These are phyloP conservation scores for Boletellus sp. DNA, from an alignment of 768 basidiomycete species.

Conservation along the genomic window DNA sequence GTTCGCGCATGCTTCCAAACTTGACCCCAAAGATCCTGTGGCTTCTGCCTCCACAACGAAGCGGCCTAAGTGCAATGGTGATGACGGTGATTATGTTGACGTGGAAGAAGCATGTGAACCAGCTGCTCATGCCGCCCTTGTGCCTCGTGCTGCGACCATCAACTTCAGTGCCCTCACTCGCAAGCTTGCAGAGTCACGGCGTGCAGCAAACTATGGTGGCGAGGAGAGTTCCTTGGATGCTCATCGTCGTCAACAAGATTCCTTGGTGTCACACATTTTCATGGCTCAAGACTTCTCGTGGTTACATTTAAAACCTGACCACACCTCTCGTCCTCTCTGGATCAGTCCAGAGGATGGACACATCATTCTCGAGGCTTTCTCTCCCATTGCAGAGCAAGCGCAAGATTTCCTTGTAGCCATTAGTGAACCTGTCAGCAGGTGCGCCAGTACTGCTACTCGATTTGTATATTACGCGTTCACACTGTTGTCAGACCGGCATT, in stretches of 20 bases:
- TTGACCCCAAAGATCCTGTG: slow-evolving; percentile 17
- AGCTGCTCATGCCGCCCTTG: slow-evolving; percentile 37
- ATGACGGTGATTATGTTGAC: slow-evolving; percentile 57
- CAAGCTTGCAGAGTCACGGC: slow-evolving; percentile 65
- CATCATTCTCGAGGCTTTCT: slow-evolving; percentile 97
- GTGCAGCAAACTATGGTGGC: slow-evolving; percentile 35
- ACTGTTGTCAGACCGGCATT: slow-evolving; percentile 73
- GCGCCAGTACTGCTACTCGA: slow-evolving; percentile 33
- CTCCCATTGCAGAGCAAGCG: slow-evolving; percentile 95
- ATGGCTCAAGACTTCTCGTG: slow-evolving; percentile 83
- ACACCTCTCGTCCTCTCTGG: slow-evolving; percentile 91
- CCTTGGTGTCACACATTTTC: slow-evolving; percentile 77
- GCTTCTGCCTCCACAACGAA: slow-evolving; percentile 32
- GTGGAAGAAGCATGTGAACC: slow-evolving; percentile 46
- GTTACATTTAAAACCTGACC: slow-evolving; percentile 86
- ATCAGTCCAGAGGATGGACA: slow-evolving; percentile 89
- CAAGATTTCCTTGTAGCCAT: slow-evolving; percentile 98
- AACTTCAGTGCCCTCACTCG: slow-evolving; percentile 83
- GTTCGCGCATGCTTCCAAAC: not conserved
- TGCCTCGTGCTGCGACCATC: slow-evolving; percentile 76
- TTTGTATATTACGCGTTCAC: slow-evolving; percentile 29
- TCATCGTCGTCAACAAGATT: slow-evolving; percentile 72
- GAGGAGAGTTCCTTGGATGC: slow-evolving; percentile 53
- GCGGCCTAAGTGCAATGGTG: slow-evolving; percentile 41
- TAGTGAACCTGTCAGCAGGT: slow-evolving; percentile 98